Evolutionary conservation across 2,329 filamentous ascomycete genomes (phyloP), one percentile per base, ranked within the genome.

Genomic region (Colletotrichum horii): DNA sequence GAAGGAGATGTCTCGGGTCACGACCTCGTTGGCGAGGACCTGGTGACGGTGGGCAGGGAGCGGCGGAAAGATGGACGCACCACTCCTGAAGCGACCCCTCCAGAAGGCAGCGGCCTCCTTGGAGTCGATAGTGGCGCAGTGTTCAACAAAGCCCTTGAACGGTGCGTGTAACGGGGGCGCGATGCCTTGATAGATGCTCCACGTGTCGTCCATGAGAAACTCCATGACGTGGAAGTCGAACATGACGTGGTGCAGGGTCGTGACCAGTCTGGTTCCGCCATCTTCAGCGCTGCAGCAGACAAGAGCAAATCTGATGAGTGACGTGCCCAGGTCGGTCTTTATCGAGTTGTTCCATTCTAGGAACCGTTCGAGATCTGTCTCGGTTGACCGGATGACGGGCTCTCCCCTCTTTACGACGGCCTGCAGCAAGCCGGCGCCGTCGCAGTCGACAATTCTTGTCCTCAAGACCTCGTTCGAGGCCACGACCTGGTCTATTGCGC

Each of bases 111-210:
- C 38, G 38, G 38, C 38, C 5, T 43, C 38, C 9, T 43, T 43
- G 1, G 19, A 0, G 19, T 43, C 5, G 38, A 43, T 43, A 19
- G 38, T 0, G 19, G 19, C 38, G 38, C 38, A 43, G 38, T 43
- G 38, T n/a, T 43, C 38, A 12, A 43, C 38, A 43, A 43, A 43
- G 38, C 0, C 38, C 38, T n/a, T 43, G 38, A 43, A 43, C 1
- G 2, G 38, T 0, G 38, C 19, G 4, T 43, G 38, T 43, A n/a
- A 0, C 1, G 38, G 38, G 19, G 38, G 38, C 9, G 38, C 1
- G 0, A n/a, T 43, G 19, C 1, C 38, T 9, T 43, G 3, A 43
- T 43, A 43, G 0, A 43, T n/a, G 19, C 38, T 43, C 38, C 38
- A 43, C 2, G 19, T 43, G 38, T 43, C 38, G 3, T 4, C 9